These are phyloP conservation scores for Phaffia tasmanica DNA, from an alignment of 768 basidiomycete genomes.

Conservation along the genomic window DNA sequence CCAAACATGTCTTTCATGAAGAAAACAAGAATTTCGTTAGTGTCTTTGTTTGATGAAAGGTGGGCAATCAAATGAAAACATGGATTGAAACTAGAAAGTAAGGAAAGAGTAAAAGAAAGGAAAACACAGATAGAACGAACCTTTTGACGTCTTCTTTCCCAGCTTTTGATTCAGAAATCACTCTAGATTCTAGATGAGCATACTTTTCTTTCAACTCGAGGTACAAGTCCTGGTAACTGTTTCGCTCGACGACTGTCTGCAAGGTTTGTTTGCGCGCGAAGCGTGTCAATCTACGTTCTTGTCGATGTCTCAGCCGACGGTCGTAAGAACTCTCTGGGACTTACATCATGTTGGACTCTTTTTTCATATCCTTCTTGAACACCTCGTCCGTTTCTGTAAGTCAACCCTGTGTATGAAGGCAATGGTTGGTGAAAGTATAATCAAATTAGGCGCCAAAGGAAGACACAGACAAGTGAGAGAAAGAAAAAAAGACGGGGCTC, in stretches of 20 bases:
- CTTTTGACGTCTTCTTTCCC: constrained; percentile 35
- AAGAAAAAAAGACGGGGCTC: constrained; percentile 40
- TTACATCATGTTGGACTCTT: constrained; percentile 64
- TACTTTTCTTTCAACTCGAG: constrained; percentile 74
- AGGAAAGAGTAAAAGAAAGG: too few relatives aligned
- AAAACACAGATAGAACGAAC: constrained; percentile 36
- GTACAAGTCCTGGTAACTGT: constrained; percentile 81
- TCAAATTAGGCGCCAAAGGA: too few relatives aligned
- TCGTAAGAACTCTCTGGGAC: constrained; percentile 18
- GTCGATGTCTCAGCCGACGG: neutral
- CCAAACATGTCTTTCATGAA: too few relatives aligned
- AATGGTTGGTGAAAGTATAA: too few relatives aligned
- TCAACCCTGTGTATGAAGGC: too few relatives aligned
- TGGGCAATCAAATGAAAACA: too few relatives aligned
- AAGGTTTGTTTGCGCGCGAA: neutral
- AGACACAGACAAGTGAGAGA: too few relatives aligned
- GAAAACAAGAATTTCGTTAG: too few relatives aligned
- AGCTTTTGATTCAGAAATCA: constrained; percentile 2
- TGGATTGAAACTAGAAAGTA: too few relatives aligned
- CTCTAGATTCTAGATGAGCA: constrained; percentile 47
- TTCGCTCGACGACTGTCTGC: constrained; percentile 54
- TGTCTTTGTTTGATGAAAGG: too few relatives aligned
- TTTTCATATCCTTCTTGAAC: constrained; percentile 71
- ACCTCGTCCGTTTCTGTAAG: constrained; percentile 79
- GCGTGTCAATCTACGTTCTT: neutral